phyloP scores from a whole-genome alignment of 805 yeast species.

The Ogataea pilisensis region DNA sequence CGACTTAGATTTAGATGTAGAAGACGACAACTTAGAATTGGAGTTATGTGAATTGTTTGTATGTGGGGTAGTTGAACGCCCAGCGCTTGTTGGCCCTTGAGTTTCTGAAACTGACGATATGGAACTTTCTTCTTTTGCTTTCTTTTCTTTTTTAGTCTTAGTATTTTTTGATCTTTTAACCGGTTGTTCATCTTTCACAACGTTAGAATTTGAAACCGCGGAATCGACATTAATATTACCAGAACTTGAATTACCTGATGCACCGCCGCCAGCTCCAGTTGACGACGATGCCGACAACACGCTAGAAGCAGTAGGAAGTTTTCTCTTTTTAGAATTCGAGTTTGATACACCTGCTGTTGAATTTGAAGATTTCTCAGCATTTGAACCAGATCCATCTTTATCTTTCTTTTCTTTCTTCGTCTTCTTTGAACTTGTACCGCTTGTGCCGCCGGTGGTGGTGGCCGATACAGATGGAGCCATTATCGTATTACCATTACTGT shows the following conservation, averaged over 20 bases:
- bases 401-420: constrained; percentile 16
- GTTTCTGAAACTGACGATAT: background rate
- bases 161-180: constrained; percentile 12
- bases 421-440: constrained; percentile 4
- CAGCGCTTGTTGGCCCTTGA: constrained; percentile 5
- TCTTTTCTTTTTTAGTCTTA: constrained; percentile 19
- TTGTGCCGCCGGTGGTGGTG: background rate
- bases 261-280: no score
- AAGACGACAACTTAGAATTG: constrained; percentile 2
- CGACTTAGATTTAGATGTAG: constrained; percentile 6
- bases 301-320: no score
- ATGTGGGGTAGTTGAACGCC: background rate
- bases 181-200: background rate
- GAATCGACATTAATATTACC: background rate
- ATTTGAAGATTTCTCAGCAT: background rate
- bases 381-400: constrained; percentile 2
- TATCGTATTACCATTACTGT: constrained; percentile 6
- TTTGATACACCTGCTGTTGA: constrained; percentile 1
- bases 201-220: background rate
- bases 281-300: no score
- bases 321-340: constrained; percentile 2
- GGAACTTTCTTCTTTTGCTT: constrained; percentile 8
- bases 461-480: constrained; percentile 5
- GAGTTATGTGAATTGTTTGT: background rate
- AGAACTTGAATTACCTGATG: no score